Conservation (phyloP, 305 asterid genomes). For the Petunia hybrid region DNA sequence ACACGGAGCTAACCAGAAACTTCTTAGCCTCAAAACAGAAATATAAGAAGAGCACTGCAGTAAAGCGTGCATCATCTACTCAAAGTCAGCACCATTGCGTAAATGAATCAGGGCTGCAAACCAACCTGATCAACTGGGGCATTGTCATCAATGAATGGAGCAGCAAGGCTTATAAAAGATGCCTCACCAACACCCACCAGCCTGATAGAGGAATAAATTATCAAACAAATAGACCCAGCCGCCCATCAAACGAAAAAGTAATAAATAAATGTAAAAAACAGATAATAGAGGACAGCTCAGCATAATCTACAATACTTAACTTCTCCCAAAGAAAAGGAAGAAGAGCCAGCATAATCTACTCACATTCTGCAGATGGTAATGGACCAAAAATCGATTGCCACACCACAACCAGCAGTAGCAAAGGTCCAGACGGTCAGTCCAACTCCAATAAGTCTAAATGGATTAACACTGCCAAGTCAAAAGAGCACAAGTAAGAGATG, state of each 20-base stretch:
- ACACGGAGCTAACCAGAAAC: not conserved
- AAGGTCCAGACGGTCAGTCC: constrained; percentile 94
- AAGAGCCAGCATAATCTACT: constrained; percentile 43
- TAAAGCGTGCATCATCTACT: constrained; percentile 13
- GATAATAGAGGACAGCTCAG: not conserved
- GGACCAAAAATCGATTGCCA: constrained; percentile 85
- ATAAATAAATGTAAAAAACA: constrained; percentile 25
- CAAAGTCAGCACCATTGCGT: constrained; percentile 26
- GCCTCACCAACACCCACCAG: constrained; percentile 99
- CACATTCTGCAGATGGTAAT: constrained; percentile 83
- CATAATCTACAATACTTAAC: too few species aligned
- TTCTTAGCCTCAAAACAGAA: constrained; percentile 10
- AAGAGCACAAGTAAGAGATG: constrained; percentile 30
- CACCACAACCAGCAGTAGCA: constrained; percentile 88
- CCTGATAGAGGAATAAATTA: constrained; percentile 46
- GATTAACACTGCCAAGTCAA: constrained; percentile 76
- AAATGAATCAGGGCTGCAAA: not conserved
- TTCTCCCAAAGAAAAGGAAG: not conserved
- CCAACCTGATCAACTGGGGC: constrained; percentile 89
- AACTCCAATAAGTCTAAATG: constrained; percentile 96
- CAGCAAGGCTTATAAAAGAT: constrained; percentile 96
- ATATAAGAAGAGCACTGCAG: not conserved
- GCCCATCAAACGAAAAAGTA: constrained; percentile 29
- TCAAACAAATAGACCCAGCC: constrained; percentile 23
- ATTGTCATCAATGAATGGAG: constrained; percentile 97